phyloP scores from a whole-genome alignment of 192 early-diverging fungal genomes.

The Linnemannia exigua region DNA sequence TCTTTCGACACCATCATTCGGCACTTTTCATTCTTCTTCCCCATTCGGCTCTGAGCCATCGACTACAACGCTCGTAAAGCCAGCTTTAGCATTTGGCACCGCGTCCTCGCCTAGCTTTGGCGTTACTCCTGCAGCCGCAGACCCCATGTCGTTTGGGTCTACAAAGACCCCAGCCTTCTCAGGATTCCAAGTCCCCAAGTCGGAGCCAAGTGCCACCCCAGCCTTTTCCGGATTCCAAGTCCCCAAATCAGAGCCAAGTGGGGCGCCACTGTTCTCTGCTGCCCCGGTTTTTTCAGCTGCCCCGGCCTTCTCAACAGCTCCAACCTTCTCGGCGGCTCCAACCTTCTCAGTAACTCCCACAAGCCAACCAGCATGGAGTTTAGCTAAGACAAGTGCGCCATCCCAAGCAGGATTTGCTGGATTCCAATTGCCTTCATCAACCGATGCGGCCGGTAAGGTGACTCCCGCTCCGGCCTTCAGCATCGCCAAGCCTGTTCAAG shows the following conservation, averaged over 20 bases:
- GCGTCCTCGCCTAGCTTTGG: neutral
- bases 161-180: neutral
- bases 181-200: slow-evolving; percentile 7
- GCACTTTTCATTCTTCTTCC: neutral
- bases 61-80: neutral
- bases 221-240: neutral
- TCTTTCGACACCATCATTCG: slow-evolving; percentile 2
- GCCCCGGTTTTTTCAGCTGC: neutral
- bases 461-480: neutral
- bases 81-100: neutral
- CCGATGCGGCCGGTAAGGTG: neutral
- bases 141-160: neutral
- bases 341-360: neutral
- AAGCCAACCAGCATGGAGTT: neutral
- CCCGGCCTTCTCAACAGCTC: neutral
- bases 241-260: neutral
- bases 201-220: neutral
- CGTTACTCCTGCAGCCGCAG: neutral
- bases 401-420: neutral
- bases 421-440: slow-evolving; percentile 25
- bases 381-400: neutral
- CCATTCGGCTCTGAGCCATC: slow-evolving; percentile 1
- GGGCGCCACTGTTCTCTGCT: neutral
- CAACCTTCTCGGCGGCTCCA: neutral
- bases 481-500: neutral